Evolutionary conservation across 1,284 basidiomycete genomes (phyloP).

Genomic region (Inonotus obliquus): DNA sequence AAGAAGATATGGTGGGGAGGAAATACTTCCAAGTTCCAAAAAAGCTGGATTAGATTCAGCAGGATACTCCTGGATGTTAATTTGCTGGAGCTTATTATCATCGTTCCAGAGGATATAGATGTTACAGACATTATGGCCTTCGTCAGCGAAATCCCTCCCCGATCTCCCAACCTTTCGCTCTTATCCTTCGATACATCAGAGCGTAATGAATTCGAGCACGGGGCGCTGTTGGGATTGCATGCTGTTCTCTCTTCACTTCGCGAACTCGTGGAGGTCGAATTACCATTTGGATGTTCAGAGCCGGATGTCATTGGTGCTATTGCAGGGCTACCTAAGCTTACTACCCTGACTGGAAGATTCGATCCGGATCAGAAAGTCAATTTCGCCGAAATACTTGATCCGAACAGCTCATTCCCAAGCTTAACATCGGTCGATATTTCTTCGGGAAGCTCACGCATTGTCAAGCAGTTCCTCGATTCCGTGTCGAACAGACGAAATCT

Average conservation of each 20-base stretch:
- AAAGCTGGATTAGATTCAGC: neutral
- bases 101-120: neutral
- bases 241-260: neutral
- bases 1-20: neutral
- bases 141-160: neutral
- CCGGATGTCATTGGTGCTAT: neutral
- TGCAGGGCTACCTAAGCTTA: neutral
- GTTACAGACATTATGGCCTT: neutral
- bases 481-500: neutral
- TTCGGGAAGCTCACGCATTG: neutral
- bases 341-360: neutral
- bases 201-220: neutral
- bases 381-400: neutral
- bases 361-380: neutral
- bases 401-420: neutral
- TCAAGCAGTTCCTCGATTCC: neutral
- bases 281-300: too few species aligned
- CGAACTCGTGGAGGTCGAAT: too few species aligned
- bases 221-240: neutral
- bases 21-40: neutral
- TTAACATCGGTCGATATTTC: neutral
- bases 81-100: neutral
- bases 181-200: neutral
- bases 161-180: neutral
- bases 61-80: neutral